Percentiles rank a stretch among this genome's conserved stretches.
phyloP scores from a whole-genome alignment of 148 eudicot genomes.

The Bassia scoparia region DNA sequence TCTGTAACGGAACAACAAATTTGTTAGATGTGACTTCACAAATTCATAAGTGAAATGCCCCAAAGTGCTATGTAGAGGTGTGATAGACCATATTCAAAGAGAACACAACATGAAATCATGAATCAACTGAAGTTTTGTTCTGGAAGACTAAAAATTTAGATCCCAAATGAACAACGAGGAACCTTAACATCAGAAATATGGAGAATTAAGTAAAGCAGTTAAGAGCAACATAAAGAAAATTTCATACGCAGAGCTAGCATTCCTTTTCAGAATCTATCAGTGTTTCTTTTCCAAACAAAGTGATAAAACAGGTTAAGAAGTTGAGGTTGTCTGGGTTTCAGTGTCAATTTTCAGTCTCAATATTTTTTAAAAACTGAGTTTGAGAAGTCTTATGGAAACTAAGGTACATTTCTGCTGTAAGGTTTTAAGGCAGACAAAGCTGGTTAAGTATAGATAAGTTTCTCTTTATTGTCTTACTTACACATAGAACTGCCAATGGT shows the following conservation, averaged over 20 bases:
- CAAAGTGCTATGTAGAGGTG: not conserved
- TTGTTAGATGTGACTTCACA: conserved; percentile 4
- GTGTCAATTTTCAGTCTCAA: not conserved
- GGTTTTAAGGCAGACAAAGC: not conserved
- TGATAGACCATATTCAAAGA: not conserved
- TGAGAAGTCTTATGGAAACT: not conserved
- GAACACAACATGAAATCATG: not conserved
- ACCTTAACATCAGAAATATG: not conserved
- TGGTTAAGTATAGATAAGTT: not conserved
- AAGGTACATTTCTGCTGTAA: not conserved
- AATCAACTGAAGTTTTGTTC: not conserved
- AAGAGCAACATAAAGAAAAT: not conserved
- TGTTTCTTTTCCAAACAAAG: not conserved
- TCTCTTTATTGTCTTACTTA: not conserved
- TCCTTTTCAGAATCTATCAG: not conserved
- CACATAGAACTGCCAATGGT: not conserved
- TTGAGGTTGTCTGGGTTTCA: not conserved
- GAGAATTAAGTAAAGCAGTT: not conserved
- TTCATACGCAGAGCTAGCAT: not conserved
- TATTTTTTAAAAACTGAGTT: not conserved
- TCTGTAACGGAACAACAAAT: conserved; percentile 47
- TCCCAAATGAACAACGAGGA: not conserved
- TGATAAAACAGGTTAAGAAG: not conserved
- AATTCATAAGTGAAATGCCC: not conserved
- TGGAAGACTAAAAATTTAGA: not conserved